These are phyloP conservation scores for Talaromyces stipitatus DNA, from an alignment of 495 filamentous ascomycete genomes.

Conservation along the genomic window DNA sequence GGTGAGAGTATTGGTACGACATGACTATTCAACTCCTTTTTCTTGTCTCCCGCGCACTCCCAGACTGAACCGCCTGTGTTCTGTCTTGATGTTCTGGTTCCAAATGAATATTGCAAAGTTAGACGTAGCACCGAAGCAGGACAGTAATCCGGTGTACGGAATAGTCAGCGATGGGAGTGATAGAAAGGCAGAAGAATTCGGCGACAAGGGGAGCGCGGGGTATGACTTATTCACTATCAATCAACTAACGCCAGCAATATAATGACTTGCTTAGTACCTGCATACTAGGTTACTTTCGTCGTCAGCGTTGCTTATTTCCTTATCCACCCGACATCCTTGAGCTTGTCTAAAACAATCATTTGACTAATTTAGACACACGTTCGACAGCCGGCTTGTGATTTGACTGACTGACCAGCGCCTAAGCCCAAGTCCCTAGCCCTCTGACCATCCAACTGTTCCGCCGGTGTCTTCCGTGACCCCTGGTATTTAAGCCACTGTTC, in stretches of 20 bases:
- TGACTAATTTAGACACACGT: background rate
- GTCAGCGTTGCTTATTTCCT: background rate
- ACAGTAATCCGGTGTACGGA: background rate
- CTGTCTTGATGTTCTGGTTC: background rate
- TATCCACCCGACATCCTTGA: background rate
- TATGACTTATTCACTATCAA: background rate
- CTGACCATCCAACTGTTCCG: background rate
- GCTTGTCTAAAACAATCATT: background rate
- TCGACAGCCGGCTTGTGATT: background rate
- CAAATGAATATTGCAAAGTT: background rate
- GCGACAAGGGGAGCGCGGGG: background rate
- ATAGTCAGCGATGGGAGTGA: background rate
- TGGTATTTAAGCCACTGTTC: background rate
- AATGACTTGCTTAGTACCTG: background rate
- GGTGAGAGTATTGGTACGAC: slow-evolving; percentile 8
- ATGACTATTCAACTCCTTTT: background rate
- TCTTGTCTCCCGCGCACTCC: background rate
- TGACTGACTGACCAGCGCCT: background rate
- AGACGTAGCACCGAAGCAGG: background rate
- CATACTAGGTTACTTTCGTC: background rate
- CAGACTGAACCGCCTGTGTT: background rate
- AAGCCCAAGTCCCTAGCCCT: background rate
- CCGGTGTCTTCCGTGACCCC: background rate
- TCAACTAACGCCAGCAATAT: background rate
- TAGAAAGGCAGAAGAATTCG: background rate